phyloP scores from a whole-genome alignment of 2,329 filamentous ascomycete species.

The Beauveria varroae region DNA sequence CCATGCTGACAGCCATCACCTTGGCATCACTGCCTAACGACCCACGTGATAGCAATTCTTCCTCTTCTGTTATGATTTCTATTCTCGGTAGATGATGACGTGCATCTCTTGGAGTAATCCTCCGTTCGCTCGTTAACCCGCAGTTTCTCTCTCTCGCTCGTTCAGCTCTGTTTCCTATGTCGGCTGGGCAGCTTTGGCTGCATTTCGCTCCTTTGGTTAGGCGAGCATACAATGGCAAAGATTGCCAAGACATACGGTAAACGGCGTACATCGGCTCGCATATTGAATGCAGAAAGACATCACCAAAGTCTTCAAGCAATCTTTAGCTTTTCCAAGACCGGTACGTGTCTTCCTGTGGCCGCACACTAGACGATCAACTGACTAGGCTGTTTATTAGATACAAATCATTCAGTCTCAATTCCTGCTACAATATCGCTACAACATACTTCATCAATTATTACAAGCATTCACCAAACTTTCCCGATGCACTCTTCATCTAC shows the following conservation, averaged over 20 bases:
- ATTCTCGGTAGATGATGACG: not conserved
- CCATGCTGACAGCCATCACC: not conserved
- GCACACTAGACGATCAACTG: not conserved
- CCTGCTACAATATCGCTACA: not conserved
- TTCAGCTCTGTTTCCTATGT: not conserved
- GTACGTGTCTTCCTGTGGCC: not conserved
- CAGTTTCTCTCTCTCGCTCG: not conserved
- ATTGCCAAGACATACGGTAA: not conserved
- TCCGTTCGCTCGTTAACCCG: slow-evolving; percentile 5
- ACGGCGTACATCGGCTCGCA: not conserved
- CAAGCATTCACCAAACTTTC: not conserved
- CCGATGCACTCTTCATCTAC: not conserved
- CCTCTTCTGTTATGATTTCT: not conserved
- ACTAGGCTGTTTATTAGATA: not conserved
- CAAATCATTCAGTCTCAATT: not conserved
- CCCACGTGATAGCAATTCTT: not conserved
- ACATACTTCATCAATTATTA: not conserved
- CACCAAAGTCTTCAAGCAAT: not conserved
- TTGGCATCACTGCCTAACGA: not conserved
- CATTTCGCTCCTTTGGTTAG: slow-evolving; percentile 6
- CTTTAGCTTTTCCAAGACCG: not conserved
- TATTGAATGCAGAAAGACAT: slow-evolving; percentile 1
- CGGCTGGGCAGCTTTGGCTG: not conserved
- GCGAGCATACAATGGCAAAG: not conserved
- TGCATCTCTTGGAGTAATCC: slow-evolving; percentile 1